Evolutionary conservation across 2,329 filamentous ascomycete genomes (phyloP), one percentile per base, ranked within the genome.

Genomic region (Alternaria postmessia): DNA sequence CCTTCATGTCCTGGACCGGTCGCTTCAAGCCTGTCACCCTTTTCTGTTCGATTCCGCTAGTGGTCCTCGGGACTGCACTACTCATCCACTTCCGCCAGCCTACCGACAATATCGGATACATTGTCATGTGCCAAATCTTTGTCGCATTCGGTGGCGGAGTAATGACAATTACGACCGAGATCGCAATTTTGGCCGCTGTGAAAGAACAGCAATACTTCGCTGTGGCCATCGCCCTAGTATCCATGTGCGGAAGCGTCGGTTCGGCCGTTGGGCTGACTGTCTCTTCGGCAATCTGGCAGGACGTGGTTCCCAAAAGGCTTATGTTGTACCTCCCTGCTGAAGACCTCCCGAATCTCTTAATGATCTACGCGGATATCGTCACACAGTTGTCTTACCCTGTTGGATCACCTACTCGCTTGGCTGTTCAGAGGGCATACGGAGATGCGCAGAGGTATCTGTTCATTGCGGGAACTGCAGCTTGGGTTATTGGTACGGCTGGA

Each of bases 201-300:
- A 57, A 59, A 6, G 70, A 74, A n/a, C 64, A 71, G 54, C 55
- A 74, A n/a, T 48, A 48, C 30, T 48, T 48, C 1, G 46, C 46
- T 42, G 54, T 73, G 42, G 67, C 72, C 8, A 69, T 68, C 18
- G 51, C 66, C 5, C 60, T 74, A 14, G 71, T 70, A 7, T 79
- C 91, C 60, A 83, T 90, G 36, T 85, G 87, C 44, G 81, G 84
- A 64, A 84, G 83, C 62, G 83, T 91, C 61, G 89, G 78, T 24
- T 69, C 69, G 30, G 75, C 71, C 12, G 73, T 78, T 44, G 76
- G 77, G n/a, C 63, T 54, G 34, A 83, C 87, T 4, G 82, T 91
- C 43, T 84, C 88, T 1, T 83, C 83, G 0, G 87, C 87, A 5
- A 85, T 91, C 60, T 91, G 88, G 88, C 86, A 84, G 0, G 81